phyloP scores from a whole-genome alignment of 2,329 filamentous ascomycete species.

The Elsinoe australis region DNA sequence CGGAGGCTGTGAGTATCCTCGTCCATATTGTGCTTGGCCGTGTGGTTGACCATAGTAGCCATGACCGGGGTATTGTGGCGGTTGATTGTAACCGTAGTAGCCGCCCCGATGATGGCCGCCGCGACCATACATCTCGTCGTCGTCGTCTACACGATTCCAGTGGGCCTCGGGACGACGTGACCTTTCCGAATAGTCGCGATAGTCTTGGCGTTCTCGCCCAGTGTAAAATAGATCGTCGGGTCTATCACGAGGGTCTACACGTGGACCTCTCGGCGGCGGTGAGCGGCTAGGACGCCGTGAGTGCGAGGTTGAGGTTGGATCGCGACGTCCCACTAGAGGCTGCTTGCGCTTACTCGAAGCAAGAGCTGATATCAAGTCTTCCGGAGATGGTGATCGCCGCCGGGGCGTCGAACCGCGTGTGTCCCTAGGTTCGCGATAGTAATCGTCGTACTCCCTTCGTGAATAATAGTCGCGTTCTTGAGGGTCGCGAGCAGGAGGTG shows the following conservation, averaged over 20 bases:
- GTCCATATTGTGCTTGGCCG: conserved; percentile 53
- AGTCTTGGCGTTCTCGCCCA: conserved; percentile 15
- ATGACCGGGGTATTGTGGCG: conserved; percentile 45
- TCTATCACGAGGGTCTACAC: conserved; percentile 23
- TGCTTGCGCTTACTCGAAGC: conserved; percentile 14
- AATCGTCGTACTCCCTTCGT: conserved; percentile 15
- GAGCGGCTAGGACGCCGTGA: no score
- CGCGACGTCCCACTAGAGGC: conserved; percentile 12
- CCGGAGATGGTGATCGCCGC: conserved; percentile 22
- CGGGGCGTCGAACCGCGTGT: conserved; percentile 7
- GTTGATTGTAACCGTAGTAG: conserved; percentile 41
- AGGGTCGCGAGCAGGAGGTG: conserved; percentile 10
- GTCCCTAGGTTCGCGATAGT: conserved; percentile 8
- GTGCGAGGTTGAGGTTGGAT: no score
- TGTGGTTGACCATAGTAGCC: conserved; percentile 37
- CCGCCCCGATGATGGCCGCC: conserved; percentile 19
- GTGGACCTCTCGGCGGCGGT: conserved; percentile 18
- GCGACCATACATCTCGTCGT: conserved; percentile 21
- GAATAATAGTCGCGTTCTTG: conserved; percentile 15
- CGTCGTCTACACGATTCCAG: conserved; percentile 17
- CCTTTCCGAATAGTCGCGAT: conserved; percentile 17
- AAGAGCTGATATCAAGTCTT: conserved; percentile 21
- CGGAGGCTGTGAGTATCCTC: conserved; percentile 44
- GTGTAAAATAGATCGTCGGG: conserved; percentile 26
- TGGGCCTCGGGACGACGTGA: conserved; percentile 15